Conservation (phyloP, 345 rosid genomes). For the Fremontodendron californicum region DNA sequence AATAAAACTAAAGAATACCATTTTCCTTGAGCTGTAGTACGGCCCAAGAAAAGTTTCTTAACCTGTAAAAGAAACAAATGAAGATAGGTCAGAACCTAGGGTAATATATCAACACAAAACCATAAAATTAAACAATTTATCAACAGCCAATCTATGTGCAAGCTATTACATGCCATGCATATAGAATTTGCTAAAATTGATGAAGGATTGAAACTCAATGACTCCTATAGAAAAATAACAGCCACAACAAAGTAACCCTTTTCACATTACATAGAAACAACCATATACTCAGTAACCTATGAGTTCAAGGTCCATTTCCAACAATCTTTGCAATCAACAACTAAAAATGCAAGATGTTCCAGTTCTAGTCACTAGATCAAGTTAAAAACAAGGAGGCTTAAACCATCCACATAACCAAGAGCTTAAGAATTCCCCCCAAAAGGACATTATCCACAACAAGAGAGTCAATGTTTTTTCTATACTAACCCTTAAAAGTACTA, state of each 20-base stretch:
- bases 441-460: not conserved
- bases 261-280: not conserved
- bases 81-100: too few relatives aligned
- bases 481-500: not conserved
- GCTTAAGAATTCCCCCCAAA: not conserved
- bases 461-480: not conserved
- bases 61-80: slow-evolving; percentile 10
- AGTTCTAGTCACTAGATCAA: not conserved
- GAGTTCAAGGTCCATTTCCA: not conserved
- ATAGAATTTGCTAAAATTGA: too few relatives aligned
- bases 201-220: too few relatives aligned
- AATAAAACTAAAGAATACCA: slow-evolving; percentile 16
- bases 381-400: not conserved
- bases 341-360: not conserved
- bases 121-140: too few relatives aligned
- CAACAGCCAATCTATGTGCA: too few relatives aligned
- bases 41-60: not conserved
- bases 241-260: not conserved
- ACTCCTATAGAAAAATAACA: not conserved
- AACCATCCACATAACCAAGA: not conserved
- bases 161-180: too few relatives aligned
- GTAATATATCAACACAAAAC: too few relatives aligned
- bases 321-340: not conserved
- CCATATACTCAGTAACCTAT: not conserved
- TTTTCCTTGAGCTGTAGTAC: slow-evolving; percentile 8